Base-by-base conservation (phyloP, 2,329 filamentous ascomycete genomes). In the Pseudocercospora macadamiae region DNA sequence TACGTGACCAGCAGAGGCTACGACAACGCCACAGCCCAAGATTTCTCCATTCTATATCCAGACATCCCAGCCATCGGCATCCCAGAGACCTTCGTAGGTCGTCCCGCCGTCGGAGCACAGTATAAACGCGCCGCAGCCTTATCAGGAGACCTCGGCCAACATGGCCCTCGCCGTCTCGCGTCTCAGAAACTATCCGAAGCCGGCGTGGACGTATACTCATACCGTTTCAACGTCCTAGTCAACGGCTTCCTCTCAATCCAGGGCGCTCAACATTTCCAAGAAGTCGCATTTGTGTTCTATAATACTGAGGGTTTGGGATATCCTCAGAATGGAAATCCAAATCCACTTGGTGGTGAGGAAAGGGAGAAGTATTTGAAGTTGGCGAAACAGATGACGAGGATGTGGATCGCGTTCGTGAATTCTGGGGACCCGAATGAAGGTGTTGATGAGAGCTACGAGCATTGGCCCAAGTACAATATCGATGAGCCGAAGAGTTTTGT, bases 271-370 rank as follows among this genome's bases (percentile, higher is more conserved):
- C 78, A 80, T 63, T 79, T 79, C 68, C 71, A 80, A 56, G 82
- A 84, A 67, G 79, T 84, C 0, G 74, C 77, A 0, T 83, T 83
- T 60, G 82, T 85, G 5, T 82, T 86, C 51, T 68, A 82, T 62
- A 85, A 86, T 61, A 69, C 77, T 5, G 61, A 75, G 3, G 83
- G 82, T 1, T 52, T 59, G 6, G 62, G 62, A 5, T 64, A 62
- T 25, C 57, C 54, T n/a, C 63, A 63, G 16, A 63, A 61, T 30
- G 61, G 59, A 2, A 61, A 59, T 30, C 64, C 68, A 25, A 66
- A 70, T 39, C 60, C 67, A 1, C 12, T 67, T 2, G 64, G 66
- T 8, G 68, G 67, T 3, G 34, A 51, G 2, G 57, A 64, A 9
- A 54, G 66, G 16, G 66, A 76, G 51, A 75, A 74, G 1, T 81